Evolutionary conservation across 2,329 filamentous ascomycete genomes (phyloP).

Genomic region (Trichothecium sympodiale): DNA sequence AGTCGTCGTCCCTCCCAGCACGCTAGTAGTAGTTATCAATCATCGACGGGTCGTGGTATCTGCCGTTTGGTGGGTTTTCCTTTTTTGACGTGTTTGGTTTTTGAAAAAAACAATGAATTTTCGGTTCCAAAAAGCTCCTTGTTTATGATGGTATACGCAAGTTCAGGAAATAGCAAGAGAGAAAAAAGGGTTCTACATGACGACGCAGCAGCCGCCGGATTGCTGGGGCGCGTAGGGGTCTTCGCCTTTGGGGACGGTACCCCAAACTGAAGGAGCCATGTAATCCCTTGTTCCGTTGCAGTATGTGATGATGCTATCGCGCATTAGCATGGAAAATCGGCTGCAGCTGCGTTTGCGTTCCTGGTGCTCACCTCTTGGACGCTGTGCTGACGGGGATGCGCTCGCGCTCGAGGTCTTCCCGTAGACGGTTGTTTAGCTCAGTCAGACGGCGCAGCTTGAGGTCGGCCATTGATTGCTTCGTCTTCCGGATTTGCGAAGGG

Average conservation of each 20-base stretch:
- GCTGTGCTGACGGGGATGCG: slow-evolving; percentile 94
- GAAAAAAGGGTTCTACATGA: slow-evolving; percentile 62
- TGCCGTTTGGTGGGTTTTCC: slow-evolving; percentile 3
- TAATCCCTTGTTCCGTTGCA: slow-evolving; percentile 97
- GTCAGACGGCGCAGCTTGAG: slow-evolving; percentile 92
- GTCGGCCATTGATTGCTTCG: slow-evolving; percentile 99
- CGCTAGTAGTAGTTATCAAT: slow-evolving; percentile 5
- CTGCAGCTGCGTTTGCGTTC: background rate
- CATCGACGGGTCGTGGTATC: slow-evolving; percentile 7
- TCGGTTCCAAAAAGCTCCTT: background rate
- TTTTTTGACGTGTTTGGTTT: slow-evolving; percentile 2
- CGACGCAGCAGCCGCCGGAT: slow-evolving; percentile 80
- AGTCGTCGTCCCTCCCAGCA: slow-evolving; percentile 2
- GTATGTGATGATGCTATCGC: slow-evolving; percentile 81
- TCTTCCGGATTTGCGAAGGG: slow-evolving; percentile 67
- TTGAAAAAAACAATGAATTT: slow-evolving; percentile 6
- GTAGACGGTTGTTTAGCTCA: slow-evolving; percentile 90
- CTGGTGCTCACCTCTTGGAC: slow-evolving; percentile 62
- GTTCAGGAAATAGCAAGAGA: slow-evolving; percentile 1
- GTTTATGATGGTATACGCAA: background rate
- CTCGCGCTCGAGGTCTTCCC: slow-evolving; percentile 91
- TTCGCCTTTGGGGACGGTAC: slow-evolving; percentile 83
- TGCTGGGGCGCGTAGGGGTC: slow-evolving; percentile 98
- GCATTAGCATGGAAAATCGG: background rate
- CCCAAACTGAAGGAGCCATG: slow-evolving; percentile 98